Percentiles rank a stretch among this genome's conserved stretches.
phyloP scores from a whole-genome alignment of 1,284 basidiomycete genomes.

The Coniferiporia sulphurascens region DNA sequence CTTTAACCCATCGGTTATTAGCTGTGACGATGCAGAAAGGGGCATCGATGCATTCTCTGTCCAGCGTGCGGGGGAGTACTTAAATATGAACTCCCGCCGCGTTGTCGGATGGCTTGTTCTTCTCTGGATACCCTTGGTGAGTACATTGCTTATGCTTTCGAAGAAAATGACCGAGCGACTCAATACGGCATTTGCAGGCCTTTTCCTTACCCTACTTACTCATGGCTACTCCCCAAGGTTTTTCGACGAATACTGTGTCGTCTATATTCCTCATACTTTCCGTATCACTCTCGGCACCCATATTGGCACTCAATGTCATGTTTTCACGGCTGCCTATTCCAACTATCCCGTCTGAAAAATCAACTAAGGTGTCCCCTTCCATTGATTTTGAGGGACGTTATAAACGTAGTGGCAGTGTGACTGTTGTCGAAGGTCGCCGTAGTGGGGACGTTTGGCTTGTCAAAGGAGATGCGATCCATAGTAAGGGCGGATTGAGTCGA shows the following conservation, averaged over 20 bases:
- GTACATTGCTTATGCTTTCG: constrained; percentile 24
- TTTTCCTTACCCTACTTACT: constrained; percentile 58
- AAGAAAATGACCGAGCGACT: constrained; percentile 9
- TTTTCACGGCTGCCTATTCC: constrained; percentile 62
- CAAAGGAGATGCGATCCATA: constrained; percentile 62
- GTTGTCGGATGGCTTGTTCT: constrained; percentile 56
- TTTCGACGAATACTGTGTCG: constrained; percentile 32
- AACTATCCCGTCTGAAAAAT: constrained; percentile 53
- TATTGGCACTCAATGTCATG: constrained; percentile 55
- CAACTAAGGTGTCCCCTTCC: constrained; percentile 37
- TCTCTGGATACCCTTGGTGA: constrained; percentile 63
- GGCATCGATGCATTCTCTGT: background rate
- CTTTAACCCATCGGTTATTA: constrained; percentile 35
- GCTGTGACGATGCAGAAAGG: constrained; percentile 42
- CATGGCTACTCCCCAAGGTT: constrained; percentile 34
- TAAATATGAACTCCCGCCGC: constrained; percentile 51
- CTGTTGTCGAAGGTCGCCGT: constrained; percentile 61
- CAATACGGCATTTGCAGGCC: constrained; percentile 32
- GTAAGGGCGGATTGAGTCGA: constrained; percentile 52
- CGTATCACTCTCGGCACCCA: constrained; percentile 58
- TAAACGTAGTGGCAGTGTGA: constrained; percentile 58
- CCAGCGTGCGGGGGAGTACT: constrained; percentile 32
- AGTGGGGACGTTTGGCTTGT: constrained; percentile 67
- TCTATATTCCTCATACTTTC: constrained; percentile 54
- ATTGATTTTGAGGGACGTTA: constrained; percentile 48